These are phyloP conservation scores for Fraxinus velutina DNA, from an alignment of 305 asterid genomes.

Conservation along the genomic window DNA sequence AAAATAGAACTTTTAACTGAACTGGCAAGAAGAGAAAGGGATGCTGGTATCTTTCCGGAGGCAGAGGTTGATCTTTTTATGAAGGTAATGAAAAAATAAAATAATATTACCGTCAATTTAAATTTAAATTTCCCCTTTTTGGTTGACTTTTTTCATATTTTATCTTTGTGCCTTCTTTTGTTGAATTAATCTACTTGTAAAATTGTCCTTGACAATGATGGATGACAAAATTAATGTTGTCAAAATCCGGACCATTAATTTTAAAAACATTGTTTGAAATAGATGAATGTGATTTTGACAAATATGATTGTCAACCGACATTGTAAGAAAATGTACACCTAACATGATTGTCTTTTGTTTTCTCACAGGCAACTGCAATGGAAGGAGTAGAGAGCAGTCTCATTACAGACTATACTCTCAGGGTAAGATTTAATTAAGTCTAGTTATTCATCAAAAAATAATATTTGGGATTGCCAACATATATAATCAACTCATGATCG, in stretches of 20 bases:
- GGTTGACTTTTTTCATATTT: neutral
- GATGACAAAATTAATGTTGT: too few relatives aligned
- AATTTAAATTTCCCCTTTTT: neutral
- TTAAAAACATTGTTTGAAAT: too few relatives aligned
- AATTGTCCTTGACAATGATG: too few relatives aligned
- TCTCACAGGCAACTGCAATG: slow-evolving; percentile 61
- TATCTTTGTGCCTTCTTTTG: neutral
- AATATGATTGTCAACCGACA: too few relatives aligned
- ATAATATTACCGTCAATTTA: neutral
- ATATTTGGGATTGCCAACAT: neutral
- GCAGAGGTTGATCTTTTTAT: slow-evolving; percentile 89
- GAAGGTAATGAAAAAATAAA: slow-evolving; percentile 52
- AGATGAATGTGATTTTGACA: too few relatives aligned
- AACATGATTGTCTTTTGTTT: neutral
- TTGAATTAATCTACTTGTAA: neutral
- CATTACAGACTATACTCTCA: slow-evolving; percentile 36
- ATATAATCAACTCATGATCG: neutral
- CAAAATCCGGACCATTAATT: too few relatives aligned
- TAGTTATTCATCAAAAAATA: neutral
- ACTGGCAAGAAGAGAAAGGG: slow-evolving; percentile 87
- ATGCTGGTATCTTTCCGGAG: slow-evolving; percentile 80
- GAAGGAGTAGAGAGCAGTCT: slow-evolving; percentile 48
- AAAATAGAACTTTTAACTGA: slow-evolving; percentile 66
- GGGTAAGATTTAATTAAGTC: neutral
- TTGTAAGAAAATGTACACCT: too few relatives aligned